Evolutionary conservation across 176 grass and related monocot species (phyloP), one percentile per base, ranked within the genome.

Genomic region (Avena sativa): DNA sequence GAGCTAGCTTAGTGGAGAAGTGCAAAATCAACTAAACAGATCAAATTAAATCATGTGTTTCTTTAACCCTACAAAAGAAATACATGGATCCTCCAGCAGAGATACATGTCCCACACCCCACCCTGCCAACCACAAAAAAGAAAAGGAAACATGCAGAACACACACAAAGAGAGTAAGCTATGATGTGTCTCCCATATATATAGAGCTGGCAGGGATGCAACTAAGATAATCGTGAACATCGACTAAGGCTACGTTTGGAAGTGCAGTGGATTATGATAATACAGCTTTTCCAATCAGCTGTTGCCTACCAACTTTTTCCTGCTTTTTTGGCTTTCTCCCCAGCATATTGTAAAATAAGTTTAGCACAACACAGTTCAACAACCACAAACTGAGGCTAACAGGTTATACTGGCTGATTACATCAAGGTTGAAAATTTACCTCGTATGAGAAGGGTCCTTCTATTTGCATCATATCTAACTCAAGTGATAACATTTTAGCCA

Each of bases 371-470:
- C 38, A 40, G 38, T 40, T 40, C 38, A 40, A 40, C 38, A 21
- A 23, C 47, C 23, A 75, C 72, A 51, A 85, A 30, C 2, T 1
- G 43, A 66, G 63, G 4, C 26, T 66, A 16, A 15, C 63, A 66
- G 12, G 26, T 66, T 34, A 66, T 66, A 66, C 63, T 51, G 60
- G 53, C 52, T 69, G 77, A 78, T 50, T 71, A 26, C 32, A 81
- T 30, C 36, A 84, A 44, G 58, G 13, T 72, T 6, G 40, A n/a
- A 90, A 81, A 28, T 25, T 89, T 91, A 96, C 97, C 97, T 98
- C 97, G 28, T 98, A 98, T 73, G 94, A 91, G 73, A 98, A 98
- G 34, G 97, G 97, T 64, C 89, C 89, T 84, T 40, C 28, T 30
- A 30, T 28, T 28, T 28, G 26, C 26, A 28, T 28, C 26, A 28